Base-by-base conservation (phyloP, 306 rosid species). In the Cicer judaicum region DNA sequence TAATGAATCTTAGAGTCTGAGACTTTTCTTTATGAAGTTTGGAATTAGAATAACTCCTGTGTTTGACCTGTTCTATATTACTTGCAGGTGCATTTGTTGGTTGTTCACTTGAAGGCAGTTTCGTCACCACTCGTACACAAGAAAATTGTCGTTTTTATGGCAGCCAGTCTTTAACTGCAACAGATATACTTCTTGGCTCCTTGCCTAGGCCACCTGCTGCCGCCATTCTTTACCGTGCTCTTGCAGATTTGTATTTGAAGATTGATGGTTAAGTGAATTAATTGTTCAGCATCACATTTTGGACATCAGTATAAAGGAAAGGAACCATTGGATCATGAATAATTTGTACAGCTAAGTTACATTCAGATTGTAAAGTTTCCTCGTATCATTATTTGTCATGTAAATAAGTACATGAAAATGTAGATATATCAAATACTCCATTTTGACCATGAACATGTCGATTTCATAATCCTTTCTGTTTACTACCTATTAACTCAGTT, bases 161-260 rank as follows among this genome's bases (percentile, higher is more conserved):
- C 40, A 86, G 90, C 78, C 98, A 85, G 74, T 92, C 96, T 19
- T 38, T 95, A 74, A 76, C 83, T 76, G 87, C 98, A 53, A 19
- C 90, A 7, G 96, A 95, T 74, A 75, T 92, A 67, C 96, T 95
- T 82, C 88, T 87, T 18, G 96, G 99, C 79, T 83, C 92, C 0
- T 70, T 95, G 86, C 99, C 99, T 15, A 86, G 81, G 87, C 98
- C 99, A 42, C 96, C 98, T 48, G 98, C 99, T 9, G 98, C 98
- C 5, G 84, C 91, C 73, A 75, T 80, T 74, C 97, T 92, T 43
- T 92, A 95, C 76, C 86, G 83, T 43, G 88, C 93, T 56, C 99
- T 95, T 72, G 65, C 83, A 13, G 97, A 90, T 75, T 83, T 92
- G 34, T 85, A 90, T 84, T 79, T 78, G 78, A 92, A 85, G 85